These are phyloP conservation scores for Neoscytalidium dimidiatum DNA, from an alignment of 2,329 filamentous ascomycete species.

Conservation along the genomic window DNA sequence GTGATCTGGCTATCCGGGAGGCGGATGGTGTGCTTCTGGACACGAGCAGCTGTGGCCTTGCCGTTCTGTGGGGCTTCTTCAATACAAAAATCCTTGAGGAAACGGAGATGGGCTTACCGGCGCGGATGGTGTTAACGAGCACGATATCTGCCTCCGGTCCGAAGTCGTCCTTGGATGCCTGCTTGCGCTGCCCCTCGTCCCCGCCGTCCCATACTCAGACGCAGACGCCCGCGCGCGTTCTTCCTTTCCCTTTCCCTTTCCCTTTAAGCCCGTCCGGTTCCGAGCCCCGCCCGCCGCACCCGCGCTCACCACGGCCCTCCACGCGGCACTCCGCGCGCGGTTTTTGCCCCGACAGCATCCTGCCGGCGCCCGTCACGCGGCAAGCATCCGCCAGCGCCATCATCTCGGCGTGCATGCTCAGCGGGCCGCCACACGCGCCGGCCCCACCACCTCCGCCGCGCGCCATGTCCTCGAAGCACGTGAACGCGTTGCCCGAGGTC, in stretches of 20 bases:
- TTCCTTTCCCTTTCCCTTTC: not conserved
- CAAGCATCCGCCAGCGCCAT: slow-evolving; percentile 56
- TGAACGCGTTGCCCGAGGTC: slow-evolving; percentile 35
- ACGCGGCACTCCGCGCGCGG: slow-evolving; percentile 52
- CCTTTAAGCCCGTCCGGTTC: too few species aligned
- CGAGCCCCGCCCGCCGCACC: slow-evolving; percentile 21
- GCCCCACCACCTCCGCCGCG: slow-evolving; percentile 29
- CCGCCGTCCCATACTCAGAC: not conserved
- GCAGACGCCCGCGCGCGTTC: not conserved
- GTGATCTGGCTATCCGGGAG: not conserved
- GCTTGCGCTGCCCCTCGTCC: not conserved
- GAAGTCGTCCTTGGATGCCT: slow-evolving; percentile 10
- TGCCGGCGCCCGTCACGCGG: slow-evolving; percentile 47
- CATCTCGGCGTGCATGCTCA: slow-evolving; percentile 59
- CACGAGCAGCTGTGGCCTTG: too few species aligned
- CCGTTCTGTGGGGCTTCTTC: too few species aligned
- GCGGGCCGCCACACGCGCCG: slow-evolving; percentile 41
- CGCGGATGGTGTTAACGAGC: too few species aligned
- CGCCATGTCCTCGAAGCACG: slow-evolving; percentile 37
- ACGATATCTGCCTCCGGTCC: too few species aligned
- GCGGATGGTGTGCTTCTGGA: too few species aligned
- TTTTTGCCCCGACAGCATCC: slow-evolving; percentile 50
- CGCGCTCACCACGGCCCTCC: slow-evolving; percentile 53
- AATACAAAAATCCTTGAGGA: too few species aligned
- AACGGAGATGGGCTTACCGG: too few species aligned